phyloP scores from a whole-genome alignment of 140 eudicot species.

The Flaveria floridana region DNA sequence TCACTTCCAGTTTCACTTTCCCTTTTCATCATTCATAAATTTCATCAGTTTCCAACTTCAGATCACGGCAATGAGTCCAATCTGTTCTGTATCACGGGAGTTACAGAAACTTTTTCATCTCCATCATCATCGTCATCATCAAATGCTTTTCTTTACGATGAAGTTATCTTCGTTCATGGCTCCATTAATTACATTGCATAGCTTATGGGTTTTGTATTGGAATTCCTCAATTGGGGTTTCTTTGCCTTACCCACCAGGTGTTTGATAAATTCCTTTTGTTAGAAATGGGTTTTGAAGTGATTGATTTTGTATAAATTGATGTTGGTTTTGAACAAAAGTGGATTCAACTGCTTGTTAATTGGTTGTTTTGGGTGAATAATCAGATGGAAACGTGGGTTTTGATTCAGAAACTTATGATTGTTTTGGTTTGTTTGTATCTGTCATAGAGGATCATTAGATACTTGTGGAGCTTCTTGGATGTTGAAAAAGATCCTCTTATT shows the following conservation, averaged over 20 bases:
- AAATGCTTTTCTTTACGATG: slow-evolving; percentile 28
- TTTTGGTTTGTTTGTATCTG: slow-evolving; percentile 48
- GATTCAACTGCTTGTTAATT: not conserved
- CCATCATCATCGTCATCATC: slow-evolving; percentile 21
- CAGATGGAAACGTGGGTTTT: slow-evolving; percentile 48
- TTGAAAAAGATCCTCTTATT: slow-evolving; percentile 67
- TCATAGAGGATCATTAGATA: slow-evolving; percentile 66
- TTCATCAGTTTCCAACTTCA: slow-evolving; percentile 19
- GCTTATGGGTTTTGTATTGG: slow-evolving; percentile 37
- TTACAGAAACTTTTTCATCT: slow-evolving; percentile 24
- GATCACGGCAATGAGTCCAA: slow-evolving; percentile 25
- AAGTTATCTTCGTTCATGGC: slow-evolving; percentile 27
- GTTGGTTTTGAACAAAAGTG: not conserved
- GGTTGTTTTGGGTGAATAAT: slow-evolving; percentile 8
- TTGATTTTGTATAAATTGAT: slow-evolving; percentile 16
- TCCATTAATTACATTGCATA: slow-evolving; percentile 32
- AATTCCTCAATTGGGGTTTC: slow-evolving; percentile 39
- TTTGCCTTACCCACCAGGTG: slow-evolving; percentile 41
- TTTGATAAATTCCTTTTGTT: slow-evolving; percentile 29
- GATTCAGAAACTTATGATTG: slow-evolving; percentile 53
- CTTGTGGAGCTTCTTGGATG: slow-evolving; percentile 65
- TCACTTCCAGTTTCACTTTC: not conserved
- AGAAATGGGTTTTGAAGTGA: slow-evolving; percentile 13
- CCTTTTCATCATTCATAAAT: not conserved
- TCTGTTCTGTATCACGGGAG: slow-evolving; percentile 28